Conservation (phyloP, 257 asterid genomes). For the Solanum okadae region DNA sequence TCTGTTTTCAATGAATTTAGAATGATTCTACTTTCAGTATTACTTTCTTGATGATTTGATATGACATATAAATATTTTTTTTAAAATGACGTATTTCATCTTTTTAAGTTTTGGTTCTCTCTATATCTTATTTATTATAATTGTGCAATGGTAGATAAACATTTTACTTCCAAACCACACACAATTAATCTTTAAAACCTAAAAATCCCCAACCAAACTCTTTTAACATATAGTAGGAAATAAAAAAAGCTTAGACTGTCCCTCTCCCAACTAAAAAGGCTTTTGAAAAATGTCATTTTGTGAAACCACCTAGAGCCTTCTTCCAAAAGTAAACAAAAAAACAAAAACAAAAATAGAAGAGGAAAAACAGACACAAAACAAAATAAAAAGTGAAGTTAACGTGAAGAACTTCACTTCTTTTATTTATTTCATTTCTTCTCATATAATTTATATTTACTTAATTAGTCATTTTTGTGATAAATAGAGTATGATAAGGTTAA, state of each 20-base stretch:
- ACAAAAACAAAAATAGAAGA: conserved; percentile 1
- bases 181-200: background rate
- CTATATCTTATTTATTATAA: background rate
- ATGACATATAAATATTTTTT: background rate
- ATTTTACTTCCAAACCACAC: background rate
- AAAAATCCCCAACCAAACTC: background rate
- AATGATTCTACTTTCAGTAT: background rate
- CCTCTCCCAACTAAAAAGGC: background rate
- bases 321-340: conserved; percentile 26
- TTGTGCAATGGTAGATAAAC: background rate
- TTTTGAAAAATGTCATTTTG: background rate
- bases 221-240: background rate
- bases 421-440: background rate
- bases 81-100: background rate
- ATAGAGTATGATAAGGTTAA: background rate
- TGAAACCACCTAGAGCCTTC: conserved; percentile 17
- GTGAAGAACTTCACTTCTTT: background rate
- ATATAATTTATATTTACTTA: background rate
- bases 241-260: background rate
- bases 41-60: background rate
- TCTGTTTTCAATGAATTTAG: background rate
- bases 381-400: background rate
- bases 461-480: background rate
- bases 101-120: background rate
- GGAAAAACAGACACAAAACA: background rate